phyloP scores from a whole-genome alignment of 192 early-diverging fungal species.

The Coemansia sp. region DNA sequence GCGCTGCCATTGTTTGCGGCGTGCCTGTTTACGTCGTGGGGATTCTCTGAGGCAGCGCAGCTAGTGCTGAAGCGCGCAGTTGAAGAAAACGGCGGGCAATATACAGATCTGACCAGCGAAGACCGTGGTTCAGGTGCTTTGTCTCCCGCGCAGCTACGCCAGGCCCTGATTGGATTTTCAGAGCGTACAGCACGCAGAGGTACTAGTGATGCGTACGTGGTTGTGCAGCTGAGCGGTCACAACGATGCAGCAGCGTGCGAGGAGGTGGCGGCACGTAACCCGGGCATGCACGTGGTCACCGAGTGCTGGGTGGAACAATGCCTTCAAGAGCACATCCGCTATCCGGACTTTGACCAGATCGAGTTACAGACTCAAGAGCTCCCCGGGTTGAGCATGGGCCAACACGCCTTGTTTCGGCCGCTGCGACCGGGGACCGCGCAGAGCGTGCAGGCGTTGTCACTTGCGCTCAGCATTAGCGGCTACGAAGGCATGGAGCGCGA shows the following conservation, averaged over 20 bases:
- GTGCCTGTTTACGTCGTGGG: constrained; percentile 38
- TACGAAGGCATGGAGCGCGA: constrained; percentile 56
- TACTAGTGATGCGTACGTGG: constrained; percentile 12
- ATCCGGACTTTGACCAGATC: constrained; percentile 28
- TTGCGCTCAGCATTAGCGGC: constrained; percentile 54
- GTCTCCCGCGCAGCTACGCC: not conserved
- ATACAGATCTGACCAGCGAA: constrained; percentile 10
- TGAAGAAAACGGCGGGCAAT: constrained; percentile 24
- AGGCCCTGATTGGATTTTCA: constrained; percentile 3
- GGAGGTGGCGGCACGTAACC: not conserved
- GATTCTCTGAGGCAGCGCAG: constrained; percentile 4
- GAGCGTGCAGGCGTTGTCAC: not conserved
- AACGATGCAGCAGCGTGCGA: constrained; percentile 12
- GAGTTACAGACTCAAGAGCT: not conserved
- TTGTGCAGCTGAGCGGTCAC: constrained; percentile 23
- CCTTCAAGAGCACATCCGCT: constrained; percentile 34
- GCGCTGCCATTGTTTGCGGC: constrained; percentile 7
- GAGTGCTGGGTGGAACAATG: constrained; percentile 63
- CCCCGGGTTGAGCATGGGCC: constrained; percentile 21
- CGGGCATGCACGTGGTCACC: constrained; percentile 44
- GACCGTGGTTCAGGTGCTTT: no score
- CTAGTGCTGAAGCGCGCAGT: constrained; percentile 15
- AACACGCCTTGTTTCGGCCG: constrained; percentile 46
- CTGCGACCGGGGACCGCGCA: not conserved
- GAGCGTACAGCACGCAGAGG: not conserved